Evolutionary conservation across 148 eudicot species (phyloP), one percentile per base, ranked within the genome.

Genomic region (Beta vulgaris): DNA sequence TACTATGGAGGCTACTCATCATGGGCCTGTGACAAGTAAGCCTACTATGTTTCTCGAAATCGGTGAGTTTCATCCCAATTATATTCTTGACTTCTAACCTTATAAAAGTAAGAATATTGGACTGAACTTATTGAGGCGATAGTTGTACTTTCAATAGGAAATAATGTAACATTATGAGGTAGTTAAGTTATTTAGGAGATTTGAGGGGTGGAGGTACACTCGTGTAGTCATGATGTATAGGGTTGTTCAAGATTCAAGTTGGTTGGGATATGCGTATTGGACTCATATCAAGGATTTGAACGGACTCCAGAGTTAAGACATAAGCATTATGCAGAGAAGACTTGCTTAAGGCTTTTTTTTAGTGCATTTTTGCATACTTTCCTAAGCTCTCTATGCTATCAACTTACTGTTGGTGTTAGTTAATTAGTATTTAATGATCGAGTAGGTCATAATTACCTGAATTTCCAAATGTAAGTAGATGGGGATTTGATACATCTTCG

Each of bases 1-100:
- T 72, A 93, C 98, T 60, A 85, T 93, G 84, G 98, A 93, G 84
- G 98, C 91, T 75, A 93, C 98, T 75, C 96, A 91, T 86, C 98
- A 93, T 82, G 98, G 98, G 78, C 98, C 98, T 64, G 77, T 81
- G 75, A 93, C 96, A 44, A 87, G 82, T 79, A 93, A 93, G 68
- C 96, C 96, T 13, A 84, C 96, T 37, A 85, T 91, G 98, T 93
- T 93, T 79, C 84, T 89, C 48, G 98, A 93, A 86, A 93, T 91
- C 61, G 98, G 98, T 90, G 78, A 62, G 83, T 73, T 73, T 66
- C 32, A 31, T 54, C 49, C 40, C 26, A 21, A 31, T 2, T 21
- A 19, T 15, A 10, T 46, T 32, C 29, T 44, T 7, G 13, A 35
- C 68, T 0, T 57, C 13, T 42, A 35, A 14, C 46, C 36, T 62